Conservation (phyloP, 1,139 yeast genomes). For the Pichia sp. region DNA sequence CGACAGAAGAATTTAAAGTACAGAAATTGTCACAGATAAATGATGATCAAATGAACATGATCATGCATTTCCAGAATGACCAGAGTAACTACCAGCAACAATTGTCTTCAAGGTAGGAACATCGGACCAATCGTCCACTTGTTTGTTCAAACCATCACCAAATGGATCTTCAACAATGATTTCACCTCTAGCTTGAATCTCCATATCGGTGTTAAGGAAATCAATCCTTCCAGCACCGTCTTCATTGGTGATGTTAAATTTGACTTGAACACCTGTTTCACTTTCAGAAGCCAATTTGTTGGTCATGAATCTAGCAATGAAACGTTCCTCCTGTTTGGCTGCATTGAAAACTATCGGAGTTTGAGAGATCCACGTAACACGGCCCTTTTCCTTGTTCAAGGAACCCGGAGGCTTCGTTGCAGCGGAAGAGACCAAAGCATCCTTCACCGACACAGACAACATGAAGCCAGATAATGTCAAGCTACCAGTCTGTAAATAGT, state of each 20-base stretch:
- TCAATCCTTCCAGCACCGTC: slow-evolving; percentile 18
- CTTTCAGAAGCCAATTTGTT: slow-evolving; percentile 56
- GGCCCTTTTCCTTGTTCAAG: slow-evolving; percentile 72
- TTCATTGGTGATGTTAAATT: slow-evolving; percentile 39
- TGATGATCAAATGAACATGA: neutral
- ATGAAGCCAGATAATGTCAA: slow-evolving; percentile 50
- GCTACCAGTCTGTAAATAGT: slow-evolving; percentile 25
- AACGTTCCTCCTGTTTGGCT: slow-evolving; percentile 43
- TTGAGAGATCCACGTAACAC: slow-evolving; percentile 74
- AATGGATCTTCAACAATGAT: slow-evolving; percentile 27
- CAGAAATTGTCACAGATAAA: too few relatives aligned
- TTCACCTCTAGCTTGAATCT: slow-evolving; percentile 14
- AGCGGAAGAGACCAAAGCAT: slow-evolving; percentile 53
- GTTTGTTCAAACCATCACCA: slow-evolving; percentile 12
- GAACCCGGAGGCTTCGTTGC: slow-evolving; percentile 88
- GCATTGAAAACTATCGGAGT: slow-evolving; percentile 39
- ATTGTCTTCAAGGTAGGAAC: slow-evolving; percentile 28
- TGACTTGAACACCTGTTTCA: slow-evolving; percentile 62
- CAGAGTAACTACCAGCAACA: slow-evolving; percentile 30
- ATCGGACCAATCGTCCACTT: slow-evolving; percentile 21
- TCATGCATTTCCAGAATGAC: slow-evolving; percentile 18
- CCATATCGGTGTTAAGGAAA: slow-evolving; percentile 16
- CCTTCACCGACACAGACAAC: slow-evolving; percentile 53
- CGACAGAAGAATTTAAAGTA: too few relatives aligned
- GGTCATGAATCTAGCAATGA: slow-evolving; percentile 68